Evolutionary conservation across 2,329 filamentous ascomycete genomes (phyloP).

Genomic region (Tympanopsis confertula): DNA sequence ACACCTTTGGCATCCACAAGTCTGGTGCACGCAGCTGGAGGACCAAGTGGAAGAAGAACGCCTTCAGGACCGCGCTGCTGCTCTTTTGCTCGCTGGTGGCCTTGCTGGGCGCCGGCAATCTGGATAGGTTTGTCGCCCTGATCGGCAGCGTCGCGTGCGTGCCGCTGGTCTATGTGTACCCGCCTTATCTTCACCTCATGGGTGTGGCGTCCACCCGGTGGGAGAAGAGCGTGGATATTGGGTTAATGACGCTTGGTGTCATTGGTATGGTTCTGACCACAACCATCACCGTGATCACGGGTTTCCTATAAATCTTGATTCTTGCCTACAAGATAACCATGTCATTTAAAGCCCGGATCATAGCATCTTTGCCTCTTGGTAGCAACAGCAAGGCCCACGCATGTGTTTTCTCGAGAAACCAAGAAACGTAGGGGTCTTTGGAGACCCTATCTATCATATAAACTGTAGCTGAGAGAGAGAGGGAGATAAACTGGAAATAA

Average conservation of each 20-base stretch:
- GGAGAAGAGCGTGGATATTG: constrained; percentile 46
- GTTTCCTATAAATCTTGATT: constrained; percentile 16
- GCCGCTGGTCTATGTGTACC: constrained; percentile 68
- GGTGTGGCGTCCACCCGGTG: constrained; percentile 45
- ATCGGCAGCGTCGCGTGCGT: constrained; percentile 67
- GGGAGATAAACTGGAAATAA: no score
- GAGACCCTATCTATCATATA: no score
- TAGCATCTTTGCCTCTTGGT: no score
- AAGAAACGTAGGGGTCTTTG: no score
- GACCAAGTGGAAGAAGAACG: constrained; percentile 71
- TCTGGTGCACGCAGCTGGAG: constrained; percentile 52
- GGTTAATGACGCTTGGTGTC: constrained; percentile 50
- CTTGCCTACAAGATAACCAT: no score
- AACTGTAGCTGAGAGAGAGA: no score
- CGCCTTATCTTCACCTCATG: constrained; percentile 58
- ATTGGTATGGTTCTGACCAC: constrained; percentile 66
- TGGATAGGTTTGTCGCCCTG: constrained; percentile 65
- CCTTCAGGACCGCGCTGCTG: constrained; percentile 44
- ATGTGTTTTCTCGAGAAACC: no score
- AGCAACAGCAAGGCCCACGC: no score
- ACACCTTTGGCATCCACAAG: constrained; percentile 48
- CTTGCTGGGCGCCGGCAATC: constrained; percentile 54
- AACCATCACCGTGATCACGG: constrained; percentile 39
- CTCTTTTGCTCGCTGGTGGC: constrained; percentile 47
- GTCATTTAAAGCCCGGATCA: no score